Base-by-base conservation (phyloP, 2,329 filamentous ascomycete genomes). In the Hysterium pulicare region DNA sequence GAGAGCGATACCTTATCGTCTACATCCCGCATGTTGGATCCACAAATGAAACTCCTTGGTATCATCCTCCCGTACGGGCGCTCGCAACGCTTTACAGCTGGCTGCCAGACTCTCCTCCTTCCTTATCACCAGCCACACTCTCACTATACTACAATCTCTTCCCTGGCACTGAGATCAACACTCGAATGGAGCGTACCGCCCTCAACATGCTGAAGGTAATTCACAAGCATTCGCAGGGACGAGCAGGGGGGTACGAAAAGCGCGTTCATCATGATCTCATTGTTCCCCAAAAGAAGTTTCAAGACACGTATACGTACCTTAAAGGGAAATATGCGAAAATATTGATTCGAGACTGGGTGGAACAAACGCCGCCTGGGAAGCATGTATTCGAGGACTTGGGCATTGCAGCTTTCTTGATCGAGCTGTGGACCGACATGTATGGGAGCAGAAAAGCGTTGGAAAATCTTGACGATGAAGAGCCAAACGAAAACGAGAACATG, bases 321-420 rank as follows among this genome's bases (percentile, higher is more conserved):
- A 97, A 97, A 68, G 72, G 79, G 40, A 85, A 79, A 54, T 90
- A 97, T 61, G 89, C 88, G 1, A 77, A 79, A 16, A 58, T 68
- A 1, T 71, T 98, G 10, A 84, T 90, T 11, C 67, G 79, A n/a
- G 71, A 68, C 1, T 98, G 91, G 93, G 83, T 82, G 11, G 93
- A 97, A 70, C 78, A 78, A 39, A 97, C 90, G 0, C 90, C 95
- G 60, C 87, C 90, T 0, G 74, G 74, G 13, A 98, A 97, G 64
- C 90, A 97, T 60, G 89, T 97, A 2, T 97, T 96, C 66, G 93
- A 98, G 62, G 91, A 97, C 61, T 71, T 98, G 16, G 79, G 82
- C 3, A 96, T 98, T 48, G 87, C 91, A 0, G 87, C 91, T 0
- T 98, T 96, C 57, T 72, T 97, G 39, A 87, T 97, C 20, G 90